Percentiles rank a stretch among this genome's conserved stretches.
Conservation (phyloP, 2,329 filamentous ascomycete genomes). For the Epichloe baconii region DNA sequence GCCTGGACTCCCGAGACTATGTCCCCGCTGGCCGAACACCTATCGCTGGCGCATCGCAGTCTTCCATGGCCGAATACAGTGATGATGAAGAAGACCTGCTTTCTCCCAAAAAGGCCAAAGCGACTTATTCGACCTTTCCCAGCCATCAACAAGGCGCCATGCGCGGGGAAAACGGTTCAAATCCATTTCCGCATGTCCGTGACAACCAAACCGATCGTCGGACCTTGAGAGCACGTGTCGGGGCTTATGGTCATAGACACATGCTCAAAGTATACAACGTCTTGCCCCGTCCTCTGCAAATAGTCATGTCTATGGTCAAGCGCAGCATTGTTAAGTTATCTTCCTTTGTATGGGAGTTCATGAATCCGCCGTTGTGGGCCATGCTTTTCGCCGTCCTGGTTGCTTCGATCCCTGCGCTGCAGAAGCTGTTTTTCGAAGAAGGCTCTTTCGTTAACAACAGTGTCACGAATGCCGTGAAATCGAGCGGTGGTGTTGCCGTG, state of each 20-base stretch:
- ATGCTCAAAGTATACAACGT: conserved; percentile 18
- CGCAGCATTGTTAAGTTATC: conserved; percentile 33
- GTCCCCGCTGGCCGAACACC: conserved; percentile 45
- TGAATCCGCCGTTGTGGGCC: conserved; percentile 97
- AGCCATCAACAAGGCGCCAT: conserved; percentile 16
- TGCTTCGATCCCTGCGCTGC: conserved; percentile 72
- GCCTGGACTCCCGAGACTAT: conserved; percentile 33
- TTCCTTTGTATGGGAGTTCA: conserved; percentile 73
- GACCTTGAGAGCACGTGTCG: conserved; percentile 16
- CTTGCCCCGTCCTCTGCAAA: conserved; percentile 31
- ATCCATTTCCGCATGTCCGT: conserved; percentile 47
- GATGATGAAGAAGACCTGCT: conserved; percentile 29
- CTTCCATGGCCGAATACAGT: conserved; percentile 36
- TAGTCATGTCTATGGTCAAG: conserved; percentile 17
- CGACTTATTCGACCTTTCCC: conserved; percentile 14
- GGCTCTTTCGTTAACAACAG: conserved; percentile 89
- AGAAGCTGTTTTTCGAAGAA: conserved; percentile 74
- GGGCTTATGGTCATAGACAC: conserved; percentile 12
- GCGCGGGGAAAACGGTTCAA: conserved; percentile 33
- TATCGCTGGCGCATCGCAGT: conserved; percentile 33
- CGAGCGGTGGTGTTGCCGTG: conserved; percentile 82
- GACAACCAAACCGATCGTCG: conserved; percentile 27
- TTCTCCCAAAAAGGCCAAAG: conserved; percentile 19
- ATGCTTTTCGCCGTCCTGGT: conserved; percentile 89
- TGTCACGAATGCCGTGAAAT: conserved; percentile 73